Conservation (phyloP, 2,329 filamentous ascomycete species). For the Exserohilum rostratum region DNA sequence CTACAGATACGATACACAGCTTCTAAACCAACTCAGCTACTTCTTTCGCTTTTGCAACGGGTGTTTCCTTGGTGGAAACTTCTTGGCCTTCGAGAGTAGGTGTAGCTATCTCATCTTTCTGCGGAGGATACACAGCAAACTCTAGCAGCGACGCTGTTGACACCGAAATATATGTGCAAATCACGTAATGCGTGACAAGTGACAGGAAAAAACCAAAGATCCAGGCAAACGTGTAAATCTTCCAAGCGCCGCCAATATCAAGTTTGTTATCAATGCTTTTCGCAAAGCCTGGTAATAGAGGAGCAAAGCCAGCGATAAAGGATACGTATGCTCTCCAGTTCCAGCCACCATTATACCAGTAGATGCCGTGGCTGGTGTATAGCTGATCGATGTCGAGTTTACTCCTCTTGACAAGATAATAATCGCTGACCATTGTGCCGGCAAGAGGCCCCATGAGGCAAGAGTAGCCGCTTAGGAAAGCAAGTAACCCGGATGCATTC, state of each 20-base stretch:
- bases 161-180: constrained; percentile 50
- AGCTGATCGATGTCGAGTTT: constrained; percentile 45
- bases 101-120: constrained; percentile 36
- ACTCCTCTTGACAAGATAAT: constrained; percentile 44
- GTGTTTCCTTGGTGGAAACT: constrained; percentile 22
- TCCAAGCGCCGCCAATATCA: constrained; percentile 50
- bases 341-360: constrained; percentile 41
- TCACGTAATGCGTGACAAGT: constrained; percentile 46
- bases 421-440: constrained; percentile 45
- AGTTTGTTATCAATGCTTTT: constrained; percentile 48
- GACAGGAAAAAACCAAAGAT: constrained; percentile 50
- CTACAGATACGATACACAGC: not conserved
- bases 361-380: constrained; percentile 41
- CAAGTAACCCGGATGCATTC: constrained; percentile 42
- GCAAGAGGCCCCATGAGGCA: constrained; percentile 47
- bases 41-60: constrained; percentile 37
- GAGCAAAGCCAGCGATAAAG: constrained; percentile 40
- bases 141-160: constrained; percentile 43
- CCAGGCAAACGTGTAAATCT: constrained; percentile 53
- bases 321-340: constrained; percentile 45
- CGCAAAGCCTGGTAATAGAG: constrained; percentile 48
- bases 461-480: constrained; percentile 46
- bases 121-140: constrained; percentile 47
- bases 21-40: constrained; percentile 21
- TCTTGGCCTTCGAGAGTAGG: constrained; percentile 32